phyloP scores from a whole-genome alignment of 192 early-diverging fungal genomes.

The Linnemannia zychae region DNA sequence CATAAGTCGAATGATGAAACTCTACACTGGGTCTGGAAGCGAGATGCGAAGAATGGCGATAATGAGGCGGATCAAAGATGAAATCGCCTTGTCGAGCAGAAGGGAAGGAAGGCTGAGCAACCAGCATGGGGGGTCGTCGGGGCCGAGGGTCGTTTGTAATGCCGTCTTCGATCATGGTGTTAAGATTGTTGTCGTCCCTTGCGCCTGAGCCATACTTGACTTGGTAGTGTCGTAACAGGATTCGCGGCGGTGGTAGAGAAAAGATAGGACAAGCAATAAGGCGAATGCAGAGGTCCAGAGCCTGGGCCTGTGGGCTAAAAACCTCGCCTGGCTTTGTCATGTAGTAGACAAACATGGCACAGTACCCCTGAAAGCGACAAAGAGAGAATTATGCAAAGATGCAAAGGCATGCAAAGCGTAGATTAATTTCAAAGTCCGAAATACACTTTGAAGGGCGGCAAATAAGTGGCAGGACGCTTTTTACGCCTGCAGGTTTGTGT shows the following conservation, averaged over 20 bases:
- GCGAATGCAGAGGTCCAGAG: conserved; percentile 46
- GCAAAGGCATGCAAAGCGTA: not conserved
- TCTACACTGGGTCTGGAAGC: not conserved
- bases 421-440: conserved; percentile 1
- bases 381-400: not conserved
- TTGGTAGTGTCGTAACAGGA: conserved; percentile 34
- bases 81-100: conserved; percentile 12
- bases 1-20: not conserved
- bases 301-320: conserved; percentile 33
- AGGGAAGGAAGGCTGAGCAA: conserved; percentile 8
- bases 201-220: conserved; percentile 26
- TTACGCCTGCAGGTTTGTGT: not conserved
- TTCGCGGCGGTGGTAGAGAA: conserved; percentile 43
- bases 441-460: not conserved
- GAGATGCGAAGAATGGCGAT: not conserved
- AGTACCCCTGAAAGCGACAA: conserved; percentile 20
- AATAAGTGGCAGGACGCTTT: not conserved
- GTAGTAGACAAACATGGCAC: conserved; percentile 43
- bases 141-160: conserved; percentile 51
- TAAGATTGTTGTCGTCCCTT: conserved; percentile 31
- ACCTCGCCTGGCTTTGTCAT: conserved; percentile 36
- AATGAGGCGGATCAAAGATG: conserved; percentile 1
- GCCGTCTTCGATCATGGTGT: conserved; percentile 52
- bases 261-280: conserved; percentile 41
- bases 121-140: conserved; percentile 34